Evolutionary conservation across 345 rosid genomes (phyloP).

Genomic region (Trapa incisa): DNA sequence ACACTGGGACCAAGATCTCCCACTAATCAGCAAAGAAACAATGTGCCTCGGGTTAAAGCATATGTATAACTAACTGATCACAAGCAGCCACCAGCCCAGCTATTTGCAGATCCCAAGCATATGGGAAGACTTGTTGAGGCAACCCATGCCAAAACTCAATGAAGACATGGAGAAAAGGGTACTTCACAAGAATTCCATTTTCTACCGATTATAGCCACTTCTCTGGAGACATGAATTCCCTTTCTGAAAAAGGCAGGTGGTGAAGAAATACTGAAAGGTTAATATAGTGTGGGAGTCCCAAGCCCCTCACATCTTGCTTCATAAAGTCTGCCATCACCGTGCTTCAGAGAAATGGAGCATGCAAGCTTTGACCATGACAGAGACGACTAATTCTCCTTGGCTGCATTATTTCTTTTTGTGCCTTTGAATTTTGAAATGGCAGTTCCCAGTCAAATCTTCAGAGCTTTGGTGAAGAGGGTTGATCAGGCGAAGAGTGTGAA

Average conservation of each 20-base stretch:
- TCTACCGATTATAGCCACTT: not conserved
- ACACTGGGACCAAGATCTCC: not conserved
- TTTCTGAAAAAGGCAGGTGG: not conserved
- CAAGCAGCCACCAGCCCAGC: not conserved
- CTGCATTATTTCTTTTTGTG: not conserved
- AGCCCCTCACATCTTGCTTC: not conserved
- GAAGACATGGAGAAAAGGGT: not conserved
- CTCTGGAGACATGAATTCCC: not conserved
- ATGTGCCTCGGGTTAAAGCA: not conserved
- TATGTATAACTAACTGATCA: not conserved
- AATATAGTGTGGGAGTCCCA: not conserved
- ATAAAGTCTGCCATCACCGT: not conserved
- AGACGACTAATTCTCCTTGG: not conserved
- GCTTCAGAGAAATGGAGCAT: not conserved
- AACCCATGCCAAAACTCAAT: not conserved
- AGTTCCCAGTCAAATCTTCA: slow-evolving; percentile 24
- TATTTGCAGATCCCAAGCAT: too few species aligned
- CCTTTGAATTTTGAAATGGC: not conserved
- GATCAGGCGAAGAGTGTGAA: slow-evolving; percentile 60
- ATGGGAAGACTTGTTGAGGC: not conserved
- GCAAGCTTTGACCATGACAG: not conserved
- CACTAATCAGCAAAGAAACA: not conserved
- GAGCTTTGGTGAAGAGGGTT: slow-evolving; percentile 52
- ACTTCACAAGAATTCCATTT: not conserved
- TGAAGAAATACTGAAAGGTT: not conserved